Base-by-base conservation (phyloP, 306 rosid species). In the Quercus variabilis region DNA sequence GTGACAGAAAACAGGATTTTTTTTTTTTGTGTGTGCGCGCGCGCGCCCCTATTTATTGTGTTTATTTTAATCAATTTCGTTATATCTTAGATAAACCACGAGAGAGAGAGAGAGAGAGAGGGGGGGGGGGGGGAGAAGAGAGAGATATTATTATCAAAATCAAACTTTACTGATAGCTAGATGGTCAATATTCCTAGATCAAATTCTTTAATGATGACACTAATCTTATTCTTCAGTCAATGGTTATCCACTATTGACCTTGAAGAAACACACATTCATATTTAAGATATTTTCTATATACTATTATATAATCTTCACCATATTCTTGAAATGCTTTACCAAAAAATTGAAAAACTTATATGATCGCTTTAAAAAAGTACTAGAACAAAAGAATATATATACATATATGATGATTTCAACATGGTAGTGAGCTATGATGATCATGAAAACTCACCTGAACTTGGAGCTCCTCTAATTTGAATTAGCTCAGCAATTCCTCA, bases 181-280 rank as follows among this genome's bases (percentile, higher is more conserved):
- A 19, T 69, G 46, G 46, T 38, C 46, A 8, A 38, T 38, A 38
- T 38, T 38, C 46, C 46, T 76, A 67, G 71, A 33, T 63, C 64
- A 59, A 70, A 6, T 55, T 69, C 46, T 81, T 46, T 81, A 86
- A 83, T 81, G 77, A 83, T 60, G 88, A 80, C 87, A 75, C 70
- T 54, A 75, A 19, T 21, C 63, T 21, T 76, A 69, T 67, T 12
- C 67, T 78, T 51, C 54, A 71, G 57, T 63, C 75, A 38, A 85
- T 80, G 58, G 31, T 80, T 81, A 83, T 76, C 79, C 76, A 56
- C 78, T 73, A 41, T 5, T 68, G 55, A 70, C 5, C 30, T 19
- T 41, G 74, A 69, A 68, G 23, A 35, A 18, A 3, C 51, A 19
- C 52, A 6, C 72, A 63, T 59, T 65, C 65, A 28, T 20, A 11